phyloP scores from a whole-genome alignment of 2,329 filamentous ascomycete species.

The Apiospora kogelbergensis region DNA sequence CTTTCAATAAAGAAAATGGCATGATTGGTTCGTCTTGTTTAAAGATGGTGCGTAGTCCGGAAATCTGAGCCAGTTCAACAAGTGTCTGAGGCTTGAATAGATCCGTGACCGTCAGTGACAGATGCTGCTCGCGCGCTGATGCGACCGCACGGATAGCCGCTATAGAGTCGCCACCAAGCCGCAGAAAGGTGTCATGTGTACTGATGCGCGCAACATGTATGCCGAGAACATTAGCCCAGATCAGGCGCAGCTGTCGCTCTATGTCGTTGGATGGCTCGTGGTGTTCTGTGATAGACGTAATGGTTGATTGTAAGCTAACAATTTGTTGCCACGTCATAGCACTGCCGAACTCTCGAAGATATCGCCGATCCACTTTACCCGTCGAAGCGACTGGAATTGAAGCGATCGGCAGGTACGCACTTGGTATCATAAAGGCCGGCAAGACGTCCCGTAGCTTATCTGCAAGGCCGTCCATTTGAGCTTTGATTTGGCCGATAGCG shows the following conservation, averaged over 20 bases:
- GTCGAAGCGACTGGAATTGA: not conserved
- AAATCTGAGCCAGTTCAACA: not conserved
- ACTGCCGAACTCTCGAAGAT: constrained; percentile 8
- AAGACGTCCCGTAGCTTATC: constrained; percentile 18
- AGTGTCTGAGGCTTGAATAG: constrained; percentile 19
- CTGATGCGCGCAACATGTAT: constrained; percentile 12
- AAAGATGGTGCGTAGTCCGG: too few species aligned
- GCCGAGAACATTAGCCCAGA: constrained; percentile 12
- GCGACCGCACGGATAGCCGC: constrained; percentile 23
- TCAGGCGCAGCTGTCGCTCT: constrained; percentile 9
- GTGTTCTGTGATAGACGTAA: not conserved
- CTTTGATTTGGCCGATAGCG: not conserved
- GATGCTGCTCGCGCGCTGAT: constrained; percentile 14
- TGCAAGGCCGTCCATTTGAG: not conserved
- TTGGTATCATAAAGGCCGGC: constrained; percentile 26
- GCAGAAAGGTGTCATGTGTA: constrained; percentile 26
- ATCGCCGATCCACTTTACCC: constrained; percentile 11
- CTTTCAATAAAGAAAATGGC: not conserved
- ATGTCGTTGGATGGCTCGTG: not conserved
- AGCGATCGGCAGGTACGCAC: not conserved
- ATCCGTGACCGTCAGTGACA: constrained; percentile 22
- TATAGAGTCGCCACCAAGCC: constrained; percentile 31
- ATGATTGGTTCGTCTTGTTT: not conserved
- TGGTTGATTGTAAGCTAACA: not conserved
- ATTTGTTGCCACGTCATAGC: not conserved